These are phyloP conservation scores for Heterobasidion occidentale DNA, from an alignment of 1,284 basidiomycete species.

Conservation along the genomic window DNA sequence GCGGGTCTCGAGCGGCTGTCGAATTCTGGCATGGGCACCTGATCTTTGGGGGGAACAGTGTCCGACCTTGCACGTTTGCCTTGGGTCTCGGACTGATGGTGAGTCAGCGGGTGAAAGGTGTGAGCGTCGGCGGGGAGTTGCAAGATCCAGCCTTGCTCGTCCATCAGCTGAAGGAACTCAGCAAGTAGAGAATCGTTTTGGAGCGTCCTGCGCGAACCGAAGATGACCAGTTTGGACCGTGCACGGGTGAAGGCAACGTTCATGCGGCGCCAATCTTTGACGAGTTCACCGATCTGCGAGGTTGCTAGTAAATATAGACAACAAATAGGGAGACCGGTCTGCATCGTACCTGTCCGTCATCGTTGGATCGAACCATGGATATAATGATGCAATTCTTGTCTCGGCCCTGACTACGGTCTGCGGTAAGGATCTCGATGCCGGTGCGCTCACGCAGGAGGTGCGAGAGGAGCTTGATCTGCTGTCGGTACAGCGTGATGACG, in stretches of 20 bases:
- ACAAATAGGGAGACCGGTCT: conserved; percentile 2
- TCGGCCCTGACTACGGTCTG: conserved; percentile 91
- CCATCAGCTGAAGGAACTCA: conserved; percentile 73
- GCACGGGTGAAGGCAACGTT: conserved; percentile 97
- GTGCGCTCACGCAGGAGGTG: conserved; percentile 43
- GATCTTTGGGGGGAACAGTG: not conserved
- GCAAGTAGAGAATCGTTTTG: conserved; percentile 49
- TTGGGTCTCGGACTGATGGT: conserved; percentile 1
- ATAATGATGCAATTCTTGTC: conserved; percentile 96
- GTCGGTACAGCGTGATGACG: conserved; percentile 87
- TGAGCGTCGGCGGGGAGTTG: conserved; percentile 48
- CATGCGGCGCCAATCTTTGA: conserved; percentile 92
- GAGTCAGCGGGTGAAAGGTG: conserved; percentile 30
- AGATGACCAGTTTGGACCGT: conserved; percentile 81
- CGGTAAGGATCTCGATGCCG: conserved; percentile 85
- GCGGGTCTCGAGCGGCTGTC: conserved; percentile 12
- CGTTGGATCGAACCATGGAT: conserved; percentile 87
- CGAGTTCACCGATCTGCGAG: conserved; percentile 78
- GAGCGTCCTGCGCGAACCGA: conserved; percentile 79
- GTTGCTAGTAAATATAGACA: not conserved
- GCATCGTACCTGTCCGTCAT: conserved; percentile 52
- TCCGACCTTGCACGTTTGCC: not conserved
- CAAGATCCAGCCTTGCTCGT: conserved; percentile 63
- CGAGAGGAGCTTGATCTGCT: conserved; percentile 85
- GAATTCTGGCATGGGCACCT: not conserved